Evolutionary conservation across 2,329 filamentous ascomycete species (phyloP).

Genomic region (Talaromyces sp.): DNA sequence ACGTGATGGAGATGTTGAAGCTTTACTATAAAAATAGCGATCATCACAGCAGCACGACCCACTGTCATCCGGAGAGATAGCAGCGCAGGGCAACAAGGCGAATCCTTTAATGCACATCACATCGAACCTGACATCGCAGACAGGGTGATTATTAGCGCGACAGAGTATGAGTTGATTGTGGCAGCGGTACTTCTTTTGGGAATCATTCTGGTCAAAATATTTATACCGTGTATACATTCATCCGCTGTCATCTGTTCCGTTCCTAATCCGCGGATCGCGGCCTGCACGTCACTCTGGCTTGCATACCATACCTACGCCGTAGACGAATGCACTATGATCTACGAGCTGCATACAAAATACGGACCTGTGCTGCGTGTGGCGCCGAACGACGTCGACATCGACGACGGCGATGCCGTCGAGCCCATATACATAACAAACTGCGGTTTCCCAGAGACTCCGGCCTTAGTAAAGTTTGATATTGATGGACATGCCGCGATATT

Average conservation of each 20-base stretch:
- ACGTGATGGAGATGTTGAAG: too few species aligned
- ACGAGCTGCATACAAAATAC: slow-evolving; percentile 23
- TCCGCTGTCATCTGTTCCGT: slow-evolving; percentile 24
- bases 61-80: background rate
- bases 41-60: too few species aligned
- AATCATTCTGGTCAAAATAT: background rate
- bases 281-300: slow-evolving; percentile 23
- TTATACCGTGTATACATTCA: slow-evolving; percentile 25
- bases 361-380: slow-evolving; percentile 30
- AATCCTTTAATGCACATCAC: background rate
- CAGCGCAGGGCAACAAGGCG: background rate
- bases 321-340: slow-evolving; percentile 20
- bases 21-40: too few species aligned
- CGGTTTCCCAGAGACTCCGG: slow-evolving; percentile 50
- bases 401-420: slow-evolving; percentile 42
- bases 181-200: background rate
- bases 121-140: background rate
- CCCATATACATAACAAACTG: slow-evolving; percentile 50
- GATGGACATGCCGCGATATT: slow-evolving; percentile 55
- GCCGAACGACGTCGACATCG: slow-evolving; percentile 38
- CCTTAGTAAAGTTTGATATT: slow-evolving; percentile 55
- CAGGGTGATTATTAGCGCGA: background rate
- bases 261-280: slow-evolving; percentile 30
- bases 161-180: background rate
- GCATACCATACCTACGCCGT: slow-evolving; percentile 26